These are phyloP conservation scores for Dipteronia sinensis DNA, from an alignment of 345 rosid species.

Conservation along the genomic window DNA sequence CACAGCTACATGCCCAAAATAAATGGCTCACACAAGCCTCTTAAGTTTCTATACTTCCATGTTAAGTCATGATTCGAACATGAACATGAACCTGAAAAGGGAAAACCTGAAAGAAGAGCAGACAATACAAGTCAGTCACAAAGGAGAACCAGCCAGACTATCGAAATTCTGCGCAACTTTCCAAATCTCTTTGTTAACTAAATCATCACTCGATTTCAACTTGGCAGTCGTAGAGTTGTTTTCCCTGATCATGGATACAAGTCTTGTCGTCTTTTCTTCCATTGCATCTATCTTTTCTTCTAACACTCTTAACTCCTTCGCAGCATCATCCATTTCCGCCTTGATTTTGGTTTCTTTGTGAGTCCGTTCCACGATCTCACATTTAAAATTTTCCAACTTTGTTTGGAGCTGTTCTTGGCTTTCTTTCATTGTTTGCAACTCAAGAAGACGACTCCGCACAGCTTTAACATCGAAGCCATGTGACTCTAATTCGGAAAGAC, in stretches of 20 bases:
- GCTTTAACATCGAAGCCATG: conserved; percentile 36
- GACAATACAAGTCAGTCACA: background rate
- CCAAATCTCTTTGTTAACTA: background rate
- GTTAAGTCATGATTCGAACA: too few species aligned
- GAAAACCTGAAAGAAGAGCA: too few species aligned
- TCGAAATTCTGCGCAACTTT: background rate
- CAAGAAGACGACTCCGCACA: conserved; percentile 10
- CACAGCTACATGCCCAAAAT: too few species aligned
- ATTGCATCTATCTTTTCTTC: conserved; percentile 1
- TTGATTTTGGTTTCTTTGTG: conserved; percentile 8
- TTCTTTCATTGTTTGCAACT: conserved; percentile 31
- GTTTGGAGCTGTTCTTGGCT: conserved; percentile 20
- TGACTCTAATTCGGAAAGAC: conserved; percentile 24
- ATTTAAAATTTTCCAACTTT: conserved; percentile 11
- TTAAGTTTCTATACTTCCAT: too few species aligned
- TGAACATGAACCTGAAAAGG: too few species aligned
- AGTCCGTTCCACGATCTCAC: conserved; percentile 14
- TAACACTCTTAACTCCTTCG: conserved; percentile 13
- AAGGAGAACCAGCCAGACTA: background rate
- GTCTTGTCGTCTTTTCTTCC: background rate
- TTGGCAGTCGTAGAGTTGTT: conserved; percentile 16
- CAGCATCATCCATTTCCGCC: conserved; percentile 14
- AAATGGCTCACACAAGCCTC: too few species aligned
- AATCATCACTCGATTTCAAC: background rate
- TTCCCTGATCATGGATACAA: conserved; percentile 11